phyloP scores from a whole-genome alignment of 2,329 filamentous ascomycete species.

The Hortaea sp. region DNA sequence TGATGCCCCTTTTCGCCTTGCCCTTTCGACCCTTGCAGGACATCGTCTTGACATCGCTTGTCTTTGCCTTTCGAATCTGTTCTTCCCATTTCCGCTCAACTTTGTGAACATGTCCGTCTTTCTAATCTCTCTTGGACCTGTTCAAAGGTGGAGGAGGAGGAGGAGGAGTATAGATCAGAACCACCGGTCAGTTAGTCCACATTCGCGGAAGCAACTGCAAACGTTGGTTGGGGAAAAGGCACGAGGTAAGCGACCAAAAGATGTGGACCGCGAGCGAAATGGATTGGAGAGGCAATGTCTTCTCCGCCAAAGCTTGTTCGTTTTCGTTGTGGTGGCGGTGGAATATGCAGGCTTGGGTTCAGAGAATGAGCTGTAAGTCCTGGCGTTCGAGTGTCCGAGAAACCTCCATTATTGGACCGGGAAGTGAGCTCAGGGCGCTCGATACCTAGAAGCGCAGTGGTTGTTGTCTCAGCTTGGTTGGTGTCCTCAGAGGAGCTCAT shows the following conservation, averaged over 20 bases:
- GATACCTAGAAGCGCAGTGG: no score
- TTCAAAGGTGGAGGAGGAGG: slow-evolving; percentile 32
- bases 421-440: no score
- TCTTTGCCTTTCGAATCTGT: slow-evolving; percentile 34
- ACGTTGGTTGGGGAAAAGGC: slow-evolving; percentile 33
- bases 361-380: no score
- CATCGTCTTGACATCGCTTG: slow-evolving; percentile 29
- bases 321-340: no score
- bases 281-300: slow-evolving; percentile 21
- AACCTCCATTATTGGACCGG: no score
- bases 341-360: no score
- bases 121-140: slow-evolving; percentile 31
- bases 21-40: slow-evolving; percentile 36
- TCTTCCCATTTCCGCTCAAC: slow-evolving; percentile 37
- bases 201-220: slow-evolving; percentile 22
- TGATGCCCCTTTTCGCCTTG: slow-evolving; percentile 31
- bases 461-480: no score
- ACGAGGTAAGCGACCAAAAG: slow-evolving; percentile 35
- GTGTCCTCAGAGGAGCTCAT: no score
- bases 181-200: slow-evolving; percentile 30
- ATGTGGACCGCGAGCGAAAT: slow-evolving; percentile 33
- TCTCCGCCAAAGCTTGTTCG: neutral
- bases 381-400: no score
- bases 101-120: slow-evolving; percentile 33
- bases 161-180: slow-evolving; percentile 38